phyloP scores from a whole-genome alignment of 176 grass and related monocot genomes.

The Ampelocalamus luodianensis region DNA sequence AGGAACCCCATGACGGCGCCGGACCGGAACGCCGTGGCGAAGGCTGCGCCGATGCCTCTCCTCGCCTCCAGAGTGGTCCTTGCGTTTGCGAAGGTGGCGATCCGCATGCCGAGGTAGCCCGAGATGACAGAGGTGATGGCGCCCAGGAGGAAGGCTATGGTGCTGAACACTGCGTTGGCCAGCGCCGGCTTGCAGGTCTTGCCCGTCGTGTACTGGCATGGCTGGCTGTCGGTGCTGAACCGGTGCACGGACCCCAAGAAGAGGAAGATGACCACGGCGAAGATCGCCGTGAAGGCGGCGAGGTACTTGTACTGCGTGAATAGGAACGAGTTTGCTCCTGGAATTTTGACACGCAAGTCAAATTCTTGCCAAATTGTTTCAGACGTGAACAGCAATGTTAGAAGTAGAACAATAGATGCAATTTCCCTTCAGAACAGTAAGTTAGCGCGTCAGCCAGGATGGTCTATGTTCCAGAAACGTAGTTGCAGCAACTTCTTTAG shows the following conservation, averaged over 20 bases:
- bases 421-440: no score
- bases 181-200: constrained; percentile 70
- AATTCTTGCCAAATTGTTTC: neutral
- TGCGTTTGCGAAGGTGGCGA: constrained; percentile 79
- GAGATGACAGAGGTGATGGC: constrained; percentile 68
- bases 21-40: constrained; percentile 64
- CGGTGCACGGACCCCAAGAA: constrained; percentile 76
- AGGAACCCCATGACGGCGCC: constrained; percentile 89
- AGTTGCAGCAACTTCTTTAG: neutral
- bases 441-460: neutral
- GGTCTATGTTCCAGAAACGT: neutral
- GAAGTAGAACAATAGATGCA: no score
- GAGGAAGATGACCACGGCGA: constrained; percentile 73
- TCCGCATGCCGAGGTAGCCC: constrained; percentile 75
- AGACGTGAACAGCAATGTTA: neutral
- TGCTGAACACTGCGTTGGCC: constrained; percentile 74
- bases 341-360: neutral
- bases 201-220: constrained; percentile 61
- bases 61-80: constrained; percentile 79
- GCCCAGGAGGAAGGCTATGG: constrained; percentile 71
- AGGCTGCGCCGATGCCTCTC: constrained; percentile 56
- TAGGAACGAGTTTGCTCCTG: constrained; percentile 78
- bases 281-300: constrained; percentile 56
- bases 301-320: constrained; percentile 81
- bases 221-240: constrained; percentile 60